Conservation (phyloP, 2,329 filamentous ascomycete species). For the Aaosphaeria pasadenensis region DNA sequence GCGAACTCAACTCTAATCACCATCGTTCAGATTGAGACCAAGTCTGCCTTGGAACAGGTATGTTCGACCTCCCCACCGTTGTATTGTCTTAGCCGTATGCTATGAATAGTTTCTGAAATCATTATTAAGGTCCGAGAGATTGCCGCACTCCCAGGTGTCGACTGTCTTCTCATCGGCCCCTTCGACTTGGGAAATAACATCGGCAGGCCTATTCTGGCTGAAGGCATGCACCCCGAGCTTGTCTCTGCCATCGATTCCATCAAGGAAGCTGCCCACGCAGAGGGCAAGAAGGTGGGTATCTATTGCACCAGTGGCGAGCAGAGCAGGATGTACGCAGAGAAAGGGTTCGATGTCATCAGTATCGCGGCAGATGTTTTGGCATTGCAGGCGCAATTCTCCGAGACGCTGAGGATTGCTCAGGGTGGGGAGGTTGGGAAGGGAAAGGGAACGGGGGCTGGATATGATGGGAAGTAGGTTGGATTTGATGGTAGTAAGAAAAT, state of each 20-base stretch:
- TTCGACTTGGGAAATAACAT: slow-evolving; percentile 59
- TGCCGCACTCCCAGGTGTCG: slow-evolving; percentile 51
- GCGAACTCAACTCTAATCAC: slow-evolving; percentile 55
- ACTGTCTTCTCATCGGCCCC: slow-evolving; percentile 54
- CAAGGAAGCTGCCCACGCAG: slow-evolving; percentile 49
- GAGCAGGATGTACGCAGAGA: slow-evolving; percentile 50
- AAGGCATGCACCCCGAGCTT: slow-evolving; percentile 49
- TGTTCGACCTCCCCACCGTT: too few relatives aligned
- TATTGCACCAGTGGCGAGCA: slow-evolving; percentile 54
- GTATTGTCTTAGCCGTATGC: too few relatives aligned
- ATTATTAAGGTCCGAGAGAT: slow-evolving; percentile 42
- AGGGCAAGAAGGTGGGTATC: slow-evolving; percentile 55
- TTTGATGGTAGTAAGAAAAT: too few relatives aligned
- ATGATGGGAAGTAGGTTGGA: slow-evolving; percentile 9
- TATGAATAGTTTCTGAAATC: too few relatives aligned
- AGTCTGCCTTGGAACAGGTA: slow-evolving; percentile 29
- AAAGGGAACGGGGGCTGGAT: slow-evolving; percentile 6
- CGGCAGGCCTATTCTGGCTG: slow-evolving; percentile 49
- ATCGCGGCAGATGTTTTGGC: slow-evolving; percentile 45
- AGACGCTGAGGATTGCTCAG: slow-evolving; percentile 32
- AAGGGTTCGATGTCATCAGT: slow-evolving; percentile 55
- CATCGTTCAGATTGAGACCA: slow-evolving; percentile 49
- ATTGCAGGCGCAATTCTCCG: slow-evolving; percentile 41
- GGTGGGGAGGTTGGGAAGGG: slow-evolving; percentile 10
- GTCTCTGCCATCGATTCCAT: slow-evolving; percentile 52